Conservation (phyloP, 495 filamentous ascomycete species). For the Penicillium cinerascens region DNA sequence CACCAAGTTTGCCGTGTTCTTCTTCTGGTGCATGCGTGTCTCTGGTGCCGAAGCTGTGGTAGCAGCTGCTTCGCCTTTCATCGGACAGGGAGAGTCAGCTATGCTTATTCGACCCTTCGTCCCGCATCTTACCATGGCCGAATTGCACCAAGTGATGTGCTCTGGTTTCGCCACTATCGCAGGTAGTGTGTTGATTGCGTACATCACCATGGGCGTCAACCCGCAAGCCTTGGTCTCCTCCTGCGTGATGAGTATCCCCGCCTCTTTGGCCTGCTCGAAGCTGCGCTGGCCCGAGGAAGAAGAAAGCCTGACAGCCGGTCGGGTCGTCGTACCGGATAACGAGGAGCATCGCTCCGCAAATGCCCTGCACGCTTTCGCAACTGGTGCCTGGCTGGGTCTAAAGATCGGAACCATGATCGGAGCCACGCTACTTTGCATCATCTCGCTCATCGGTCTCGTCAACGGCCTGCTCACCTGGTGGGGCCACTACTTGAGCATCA, state of each 20-base stretch:
- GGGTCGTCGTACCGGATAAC: slow-evolving; percentile 72
- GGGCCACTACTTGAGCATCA: slow-evolving; percentile 77
- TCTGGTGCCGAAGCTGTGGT: slow-evolving; percentile 92
- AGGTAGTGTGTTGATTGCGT: slow-evolving; percentile 75
- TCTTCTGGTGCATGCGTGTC: slow-evolving; percentile 86
- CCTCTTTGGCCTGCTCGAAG: slow-evolving; percentile 81
- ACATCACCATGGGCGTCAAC: slow-evolving; percentile 75
- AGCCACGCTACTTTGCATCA: slow-evolving; percentile 75
- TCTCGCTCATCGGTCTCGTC: slow-evolving; percentile 70
- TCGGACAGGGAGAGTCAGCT: slow-evolving; percentile 88
- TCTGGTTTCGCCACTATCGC: slow-evolving; percentile 67
- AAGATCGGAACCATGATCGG: slow-evolving; percentile 87
- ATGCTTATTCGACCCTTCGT: slow-evolving; percentile 90
- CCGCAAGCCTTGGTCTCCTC: slow-evolving; percentile 85
- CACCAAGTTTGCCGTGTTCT: slow-evolving; percentile 78
- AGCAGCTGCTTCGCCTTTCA: slow-evolving; percentile 89
- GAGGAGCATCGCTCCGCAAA: slow-evolving; percentile 67
- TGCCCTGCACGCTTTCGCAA: slow-evolving; percentile 78
- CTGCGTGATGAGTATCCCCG: slow-evolving; percentile 86
- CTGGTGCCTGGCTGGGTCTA: slow-evolving; percentile 82
- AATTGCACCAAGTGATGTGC: slow-evolving; percentile 88
- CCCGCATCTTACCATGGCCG: slow-evolving; percentile 73
- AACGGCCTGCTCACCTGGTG: slow-evolving; percentile 86
- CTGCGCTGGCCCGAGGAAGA: slow-evolving; percentile 85
- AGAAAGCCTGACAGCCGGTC: slow-evolving; percentile 75